Evolutionary conservation across 169 alveolate species (phyloP).

Genomic region (Cryptosporidium baileyi): DNA sequence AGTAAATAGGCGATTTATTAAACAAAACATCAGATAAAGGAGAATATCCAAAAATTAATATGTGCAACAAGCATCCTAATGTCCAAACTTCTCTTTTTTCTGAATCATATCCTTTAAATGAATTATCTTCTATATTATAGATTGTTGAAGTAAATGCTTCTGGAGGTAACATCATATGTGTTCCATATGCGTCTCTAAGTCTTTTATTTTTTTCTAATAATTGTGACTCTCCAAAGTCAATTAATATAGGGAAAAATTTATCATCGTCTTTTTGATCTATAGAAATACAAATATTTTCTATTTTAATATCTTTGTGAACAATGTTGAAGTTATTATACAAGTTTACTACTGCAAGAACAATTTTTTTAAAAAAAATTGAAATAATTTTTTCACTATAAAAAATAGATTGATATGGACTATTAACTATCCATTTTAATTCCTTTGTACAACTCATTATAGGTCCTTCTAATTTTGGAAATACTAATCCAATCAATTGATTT

Average conservation of each 20-base stretch:
- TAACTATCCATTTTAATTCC: slow-evolving; percentile 14
- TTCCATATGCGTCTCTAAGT: slow-evolving; percentile 58
- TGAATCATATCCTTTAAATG: slow-evolving; percentile 2
- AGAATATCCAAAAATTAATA: slow-evolving; percentile 32
- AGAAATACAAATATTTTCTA: slow-evolving; percentile 30
- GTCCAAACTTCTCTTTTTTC: slow-evolving; percentile 67
- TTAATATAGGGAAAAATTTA: neutral
- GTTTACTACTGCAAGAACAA: neutral
- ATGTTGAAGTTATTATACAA: neutral
- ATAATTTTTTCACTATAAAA: neutral
- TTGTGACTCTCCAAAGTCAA: slow-evolving; percentile 66
- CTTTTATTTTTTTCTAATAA: neutral
- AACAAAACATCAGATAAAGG: slow-evolving; percentile 5
- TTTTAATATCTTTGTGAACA: slow-evolving; percentile 61
- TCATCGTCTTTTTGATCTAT: neutral
- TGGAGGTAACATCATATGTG: slow-evolving; percentile 52
- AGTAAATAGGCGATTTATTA: slow-evolving; percentile 50
- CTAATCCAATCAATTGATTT: neutral
- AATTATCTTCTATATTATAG: neutral
- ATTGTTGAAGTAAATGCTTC: slow-evolving; percentile 35
- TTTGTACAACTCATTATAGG: slow-evolving; percentile 29
- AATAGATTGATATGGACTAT: neutral
- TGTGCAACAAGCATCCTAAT: slow-evolving; percentile 45
- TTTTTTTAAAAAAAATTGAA: neutral
- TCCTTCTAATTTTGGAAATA: slow-evolving; percentile 25